Evolutionary conservation across 2,329 filamentous ascomycete species (phyloP).

Genomic region (Xylariomycetidae sp.): DNA sequence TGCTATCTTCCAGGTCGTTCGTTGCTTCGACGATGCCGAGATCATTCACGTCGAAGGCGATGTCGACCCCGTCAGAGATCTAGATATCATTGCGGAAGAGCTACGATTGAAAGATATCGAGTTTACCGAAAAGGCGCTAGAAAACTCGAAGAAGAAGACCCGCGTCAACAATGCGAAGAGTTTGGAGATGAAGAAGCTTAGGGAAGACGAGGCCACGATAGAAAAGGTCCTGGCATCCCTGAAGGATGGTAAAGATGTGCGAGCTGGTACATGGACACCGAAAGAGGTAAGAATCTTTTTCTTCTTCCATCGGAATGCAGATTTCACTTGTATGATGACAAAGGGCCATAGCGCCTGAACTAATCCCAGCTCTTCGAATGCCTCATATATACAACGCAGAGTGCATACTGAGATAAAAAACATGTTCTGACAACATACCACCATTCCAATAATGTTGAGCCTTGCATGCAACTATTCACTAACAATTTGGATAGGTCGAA

Average conservation of each 20-base stretch:
- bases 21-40: slow-evolving; percentile 97
- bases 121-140: slow-evolving; percentile 93
- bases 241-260: slow-evolving; percentile 86
- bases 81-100: slow-evolving; percentile 96
- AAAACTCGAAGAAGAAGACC: slow-evolving; percentile 90
- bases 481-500: slow-evolving; percentile 65
- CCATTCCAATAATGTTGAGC: not conserved
- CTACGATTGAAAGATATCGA: slow-evolving; percentile 97
- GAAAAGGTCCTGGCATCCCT: slow-evolving; percentile 83
- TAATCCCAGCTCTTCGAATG: slow-evolving; percentile 99
- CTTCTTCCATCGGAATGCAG: slow-evolving; percentile 11
- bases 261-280: slow-evolving; percentile 81
- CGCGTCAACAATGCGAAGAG: slow-evolving; percentile 89
- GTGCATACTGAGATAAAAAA: slow-evolving; percentile 81
- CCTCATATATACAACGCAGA: slow-evolving; percentile 70
- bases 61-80: slow-evolving; percentile 88
- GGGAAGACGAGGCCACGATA: slow-evolving; percentile 88
- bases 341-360: slow-evolving; percentile 91
- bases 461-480: too few relatives aligned
- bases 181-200: slow-evolving; percentile 96
- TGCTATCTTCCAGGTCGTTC: slow-evolving; percentile 95
- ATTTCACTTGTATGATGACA: slow-evolving; percentile 72
- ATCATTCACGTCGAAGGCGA: slow-evolving; percentile 99
- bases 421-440: slow-evolving; percentile 56
- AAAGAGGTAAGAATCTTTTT: slow-evolving; percentile 76